A percentile compares a stretch with the other conserved stretches of the same genome.
Evolutionary conservation across 345 rosid genomes (phyloP).

Genomic region (Linum trigynum): DNA sequence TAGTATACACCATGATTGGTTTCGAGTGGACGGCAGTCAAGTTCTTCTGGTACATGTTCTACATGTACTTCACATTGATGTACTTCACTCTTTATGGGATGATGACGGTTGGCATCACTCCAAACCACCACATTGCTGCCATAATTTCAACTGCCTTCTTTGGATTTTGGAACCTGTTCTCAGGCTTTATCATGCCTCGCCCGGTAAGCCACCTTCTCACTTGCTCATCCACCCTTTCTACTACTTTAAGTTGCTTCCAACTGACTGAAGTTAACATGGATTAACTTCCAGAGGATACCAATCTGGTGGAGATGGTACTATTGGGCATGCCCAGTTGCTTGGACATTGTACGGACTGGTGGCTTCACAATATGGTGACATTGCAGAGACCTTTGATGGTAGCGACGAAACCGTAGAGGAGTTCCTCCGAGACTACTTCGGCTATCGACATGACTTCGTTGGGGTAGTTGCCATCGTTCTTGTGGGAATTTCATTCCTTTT

Average conservation of each 20-base stretch:
- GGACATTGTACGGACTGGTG: conserved; percentile 49
- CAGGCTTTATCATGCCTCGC: conserved; percentile 49
- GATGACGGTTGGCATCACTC: conserved; percentile 58
- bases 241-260: neutral
- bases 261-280: neutral
- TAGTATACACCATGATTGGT: conserved; percentile 55
- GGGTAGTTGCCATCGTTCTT: conserved; percentile 38
- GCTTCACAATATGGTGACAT: conserved; percentile 51
- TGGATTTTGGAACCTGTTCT: conserved; percentile 50
- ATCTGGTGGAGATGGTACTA: conserved; percentile 72
- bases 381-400: conserved; percentile 23
- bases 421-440: conserved; percentile 50
- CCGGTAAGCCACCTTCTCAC: conserved; percentile 22
- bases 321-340: conserved; percentile 45
- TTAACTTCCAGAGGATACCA: conserved; percentile 40
- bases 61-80: conserved; percentile 49
- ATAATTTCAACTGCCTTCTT: conserved; percentile 40
- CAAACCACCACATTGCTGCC: conserved; percentile 45
- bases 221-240: neutral
- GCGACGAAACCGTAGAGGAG: conserved; percentile 41
- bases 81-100: conserved; percentile 60
- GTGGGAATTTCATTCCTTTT: conserved; percentile 45
- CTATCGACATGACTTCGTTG: conserved; percentile 43
- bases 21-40: conserved; percentile 40
- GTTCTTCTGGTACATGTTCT: conserved; percentile 54